phyloP scores from a whole-genome alignment of 306 rosid genomes.

The Castanea crenata region DNA sequence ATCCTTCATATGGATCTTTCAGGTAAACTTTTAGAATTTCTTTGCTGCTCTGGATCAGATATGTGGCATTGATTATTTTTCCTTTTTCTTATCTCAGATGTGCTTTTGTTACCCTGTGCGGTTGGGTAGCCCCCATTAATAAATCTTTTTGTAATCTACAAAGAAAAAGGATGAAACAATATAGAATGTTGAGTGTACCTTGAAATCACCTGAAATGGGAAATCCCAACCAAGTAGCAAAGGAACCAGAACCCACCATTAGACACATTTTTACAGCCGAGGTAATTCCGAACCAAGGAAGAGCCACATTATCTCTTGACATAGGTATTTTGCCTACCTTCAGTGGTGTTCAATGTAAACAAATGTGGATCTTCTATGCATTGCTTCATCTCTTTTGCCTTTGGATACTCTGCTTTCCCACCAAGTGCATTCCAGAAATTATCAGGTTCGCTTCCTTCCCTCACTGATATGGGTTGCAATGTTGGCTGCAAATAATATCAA shows the following conservation, averaged over 20 bases:
- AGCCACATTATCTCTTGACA: slow-evolving; percentile 34
- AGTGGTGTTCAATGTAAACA: slow-evolving; percentile 58
- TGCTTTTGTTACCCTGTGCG: neutral
- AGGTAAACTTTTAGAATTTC: neutral
- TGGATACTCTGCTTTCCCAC: slow-evolving; percentile 74
- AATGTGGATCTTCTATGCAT: slow-evolving; percentile 72
- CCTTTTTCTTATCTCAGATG: neutral
- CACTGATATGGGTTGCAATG: slow-evolving; percentile 73
- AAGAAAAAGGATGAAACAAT: neutral
- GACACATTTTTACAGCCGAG: slow-evolving; percentile 48
- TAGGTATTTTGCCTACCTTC: slow-evolving; percentile 59
- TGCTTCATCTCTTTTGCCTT: slow-evolving; percentile 72
- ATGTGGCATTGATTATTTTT: neutral
- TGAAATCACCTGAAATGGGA: slow-evolving; percentile 71
- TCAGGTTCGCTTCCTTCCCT: slow-evolving; percentile 96
- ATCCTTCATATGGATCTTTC: neutral
- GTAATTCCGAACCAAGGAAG: slow-evolving; percentile 59
- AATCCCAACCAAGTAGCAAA: slow-evolving; percentile 43
- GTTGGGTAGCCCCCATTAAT: neutral
- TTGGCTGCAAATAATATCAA: slow-evolving; percentile 55
- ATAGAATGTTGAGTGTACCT: slow-evolving; percentile 48
- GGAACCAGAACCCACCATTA: slow-evolving; percentile 71
- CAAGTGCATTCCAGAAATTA: slow-evolving; percentile 70
- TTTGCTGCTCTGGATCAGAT: neutral
- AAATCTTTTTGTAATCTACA: neutral